phyloP scores from a whole-genome alignment of 2,329 filamentous ascomycete species.

The Incumbomyces delicatus region DNA sequence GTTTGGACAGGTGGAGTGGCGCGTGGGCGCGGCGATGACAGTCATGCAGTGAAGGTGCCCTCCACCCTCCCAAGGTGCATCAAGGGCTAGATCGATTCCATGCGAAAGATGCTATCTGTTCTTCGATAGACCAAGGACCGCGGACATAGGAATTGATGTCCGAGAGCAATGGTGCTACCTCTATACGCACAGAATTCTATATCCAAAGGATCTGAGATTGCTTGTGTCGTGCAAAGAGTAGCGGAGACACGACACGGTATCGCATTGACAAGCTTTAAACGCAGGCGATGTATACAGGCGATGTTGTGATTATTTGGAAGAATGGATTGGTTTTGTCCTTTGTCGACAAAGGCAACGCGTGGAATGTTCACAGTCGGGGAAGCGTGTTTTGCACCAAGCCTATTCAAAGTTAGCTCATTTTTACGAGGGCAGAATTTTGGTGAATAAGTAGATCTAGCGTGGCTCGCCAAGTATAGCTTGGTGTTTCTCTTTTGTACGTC shows the following conservation, averaged over 20 bases:
- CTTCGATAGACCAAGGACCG: background rate
- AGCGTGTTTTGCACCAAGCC: background rate
- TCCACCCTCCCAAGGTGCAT: conserved; percentile 5
- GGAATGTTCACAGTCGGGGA: background rate
- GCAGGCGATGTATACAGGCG: background rate
- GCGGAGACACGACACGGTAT: too few relatives aligned
- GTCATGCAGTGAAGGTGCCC: conserved; percentile 1
- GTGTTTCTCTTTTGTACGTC: too few relatives aligned
- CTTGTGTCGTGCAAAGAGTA: too few relatives aligned
- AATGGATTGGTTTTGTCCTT: background rate
- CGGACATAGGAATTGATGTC: background rate
- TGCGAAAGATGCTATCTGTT: background rate
- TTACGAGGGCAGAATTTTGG: too few relatives aligned
- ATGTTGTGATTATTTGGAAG: background rate
- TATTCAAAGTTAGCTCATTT: too few relatives aligned
- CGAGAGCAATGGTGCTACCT: too few relatives aligned
- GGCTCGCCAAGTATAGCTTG: too few relatives aligned
- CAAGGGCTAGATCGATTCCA: background rate
- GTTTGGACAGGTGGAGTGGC: background rate
- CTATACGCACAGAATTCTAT: too few relatives aligned
- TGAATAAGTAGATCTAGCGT: too few relatives aligned
- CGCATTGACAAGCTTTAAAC: too few relatives aligned
- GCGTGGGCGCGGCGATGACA: background rate
- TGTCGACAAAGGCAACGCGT: background rate
- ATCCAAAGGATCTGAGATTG: background rate